A percentile compares a stretch with the other conserved stretches of the same genome.
Evolutionary conservation across 768 basidiomycete genomes (phyloP).

Genomic region (Cyclocybe aegerita): DNA sequence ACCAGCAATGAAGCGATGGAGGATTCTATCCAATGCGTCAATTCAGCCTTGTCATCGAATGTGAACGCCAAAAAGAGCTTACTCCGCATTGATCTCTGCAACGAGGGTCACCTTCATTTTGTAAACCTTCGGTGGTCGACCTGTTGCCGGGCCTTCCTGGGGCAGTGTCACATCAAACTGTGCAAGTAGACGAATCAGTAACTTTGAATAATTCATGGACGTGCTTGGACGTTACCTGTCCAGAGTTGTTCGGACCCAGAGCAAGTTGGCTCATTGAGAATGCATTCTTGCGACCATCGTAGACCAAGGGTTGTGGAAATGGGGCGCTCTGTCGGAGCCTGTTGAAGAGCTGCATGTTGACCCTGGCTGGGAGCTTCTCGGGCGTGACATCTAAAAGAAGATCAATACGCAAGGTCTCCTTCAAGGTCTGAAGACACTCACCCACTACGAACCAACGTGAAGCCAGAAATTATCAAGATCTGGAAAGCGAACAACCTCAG

Average conservation of each 20-base stretch:
- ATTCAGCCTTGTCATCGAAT: not conserved
- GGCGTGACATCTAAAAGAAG: conserved; percentile 20
- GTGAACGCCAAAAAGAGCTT: conserved; percentile 1
- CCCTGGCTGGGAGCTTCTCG: conserved; percentile 22
- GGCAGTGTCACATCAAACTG: conserved; percentile 66
- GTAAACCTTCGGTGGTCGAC: conserved; percentile 62
- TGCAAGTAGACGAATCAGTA: not conserved
- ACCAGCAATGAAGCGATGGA: conserved; percentile 61
- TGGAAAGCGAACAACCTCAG: not conserved
- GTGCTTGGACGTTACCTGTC: conserved; percentile 42
- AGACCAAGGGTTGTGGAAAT: conserved; percentile 69
- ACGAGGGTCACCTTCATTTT: conserved; percentile 63
- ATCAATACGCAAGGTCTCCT: not conserved
- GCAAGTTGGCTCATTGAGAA: conserved; percentile 59
- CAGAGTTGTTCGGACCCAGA: conserved; percentile 50
- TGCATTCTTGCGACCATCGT: conserved; percentile 78
- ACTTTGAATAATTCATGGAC: no score
- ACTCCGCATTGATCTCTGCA: conserved; percentile 40
- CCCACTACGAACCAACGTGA: no score
- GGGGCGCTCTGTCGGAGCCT: conserved; percentile 55
- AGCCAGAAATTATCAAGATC: no score
- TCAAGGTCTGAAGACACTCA: not conserved
- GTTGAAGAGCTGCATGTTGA: conserved; percentile 69
- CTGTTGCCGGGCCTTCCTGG: conserved; percentile 24
- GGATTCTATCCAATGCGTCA: conserved; percentile 39